Base-by-base conservation (phyloP, 139 green algal genomes). In the Volvox reticuliferus region DNA sequence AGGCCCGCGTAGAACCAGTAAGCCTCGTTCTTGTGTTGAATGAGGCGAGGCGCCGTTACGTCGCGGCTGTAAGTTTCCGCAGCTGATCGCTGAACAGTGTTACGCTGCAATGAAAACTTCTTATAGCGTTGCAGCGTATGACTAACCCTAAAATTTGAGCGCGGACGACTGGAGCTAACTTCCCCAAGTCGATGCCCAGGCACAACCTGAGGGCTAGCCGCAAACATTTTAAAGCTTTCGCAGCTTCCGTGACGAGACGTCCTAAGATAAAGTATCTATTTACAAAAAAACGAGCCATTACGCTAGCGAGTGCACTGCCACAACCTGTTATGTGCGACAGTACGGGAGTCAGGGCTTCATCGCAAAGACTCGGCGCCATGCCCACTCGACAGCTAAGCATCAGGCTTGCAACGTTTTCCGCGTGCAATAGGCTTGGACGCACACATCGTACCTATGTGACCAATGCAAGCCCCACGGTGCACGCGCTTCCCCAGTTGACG, bases 11-110 rank as follows among this genome's bases (percentile, higher is more conserved):
- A 79, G 26, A 82, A 89, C 35, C 73, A 65, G 28, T 79, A 96
- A 2, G 97, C 98, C 89, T 99, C 97, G 36, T 97, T 93, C 82
- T 99, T 99, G 92, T 99, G 97, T 92, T 99, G 98, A 61, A 99
- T 98, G 24, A 98, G 89, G 1, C 88, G 55, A 62, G 79, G 35
- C 13, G 50, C 32, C 1, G 76, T 28, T 1, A 79, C 19, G 24
- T 89, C 84, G 36, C 84, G 68, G 75, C 75, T 81, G 75, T 86
- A 86, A 30, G 79, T 86, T 12, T 86, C 79, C 37, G 75, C 75
- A 61, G 75, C 75, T 81, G 61, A 76, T 13, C 81, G n/a, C 18
- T 26, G 30, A 20, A 76, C 61, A 61, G 61, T 28, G 6, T 21
- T 30, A 30, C 75, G 75, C 28, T 81, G 75, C n/a, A 2, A 50